A percentile compares a stretch with the other conserved stretches of the same genome.
phyloP scores from a whole-genome alignment of 192 early-diverging fungal genomes.

The Rhizophagus clarus region DNA sequence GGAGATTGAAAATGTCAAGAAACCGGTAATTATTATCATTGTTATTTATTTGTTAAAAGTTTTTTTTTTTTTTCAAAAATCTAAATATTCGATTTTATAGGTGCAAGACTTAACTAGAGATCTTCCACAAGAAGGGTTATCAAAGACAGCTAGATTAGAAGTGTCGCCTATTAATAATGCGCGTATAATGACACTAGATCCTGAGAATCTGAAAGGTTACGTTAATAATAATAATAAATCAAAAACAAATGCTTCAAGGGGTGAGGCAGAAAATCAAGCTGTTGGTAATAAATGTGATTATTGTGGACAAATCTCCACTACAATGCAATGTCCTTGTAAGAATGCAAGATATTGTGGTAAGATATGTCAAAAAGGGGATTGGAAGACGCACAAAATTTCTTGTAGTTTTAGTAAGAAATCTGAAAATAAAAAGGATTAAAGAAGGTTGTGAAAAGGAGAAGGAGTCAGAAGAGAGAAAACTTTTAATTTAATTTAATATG shows the following conservation, averaged over 20 bases:
- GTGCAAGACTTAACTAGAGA: background rate
- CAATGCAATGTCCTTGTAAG: conserved; percentile 6
- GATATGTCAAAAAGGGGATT: background rate
- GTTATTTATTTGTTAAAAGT: too few species aligned
- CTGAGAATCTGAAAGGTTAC: background rate
- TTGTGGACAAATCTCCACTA: background rate
- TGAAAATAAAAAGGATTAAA: background rate
- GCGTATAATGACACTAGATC: background rate
- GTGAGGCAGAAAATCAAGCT: background rate
- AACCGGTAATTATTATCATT: background rate
- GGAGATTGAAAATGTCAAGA: background rate
- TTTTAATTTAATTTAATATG: too few species aligned
- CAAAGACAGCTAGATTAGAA: background rate
- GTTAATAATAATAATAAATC: background rate
- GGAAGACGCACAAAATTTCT: background rate
- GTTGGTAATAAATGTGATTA: conserved; percentile 1
- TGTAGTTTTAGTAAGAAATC: background rate
- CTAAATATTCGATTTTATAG: background rate
- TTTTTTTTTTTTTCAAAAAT: background rate
- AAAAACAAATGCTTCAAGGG: background rate
- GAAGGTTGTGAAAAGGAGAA: too few species aligned
- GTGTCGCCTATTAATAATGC: background rate
- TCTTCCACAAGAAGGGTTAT: background rate
- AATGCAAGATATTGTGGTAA: conserved; percentile 3
- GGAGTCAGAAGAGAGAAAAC: too few species aligned